These are phyloP conservation scores for Sphaerulina populicola DNA, from an alignment of 2,329 filamentous ascomycete genomes.

Conservation along the genomic window DNA sequence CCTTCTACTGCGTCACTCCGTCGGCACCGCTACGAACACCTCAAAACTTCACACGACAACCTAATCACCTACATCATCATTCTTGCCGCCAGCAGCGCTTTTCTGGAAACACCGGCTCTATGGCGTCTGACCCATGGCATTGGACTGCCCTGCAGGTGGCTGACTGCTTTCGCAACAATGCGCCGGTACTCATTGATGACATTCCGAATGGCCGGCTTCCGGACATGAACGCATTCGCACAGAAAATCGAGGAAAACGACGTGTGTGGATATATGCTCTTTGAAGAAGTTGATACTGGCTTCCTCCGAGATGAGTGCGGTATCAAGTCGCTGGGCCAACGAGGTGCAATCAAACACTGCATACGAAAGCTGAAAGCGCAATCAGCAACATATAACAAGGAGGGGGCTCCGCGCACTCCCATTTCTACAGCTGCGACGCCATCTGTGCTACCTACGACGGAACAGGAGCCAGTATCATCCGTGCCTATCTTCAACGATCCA, in stretches of 20 bases:
- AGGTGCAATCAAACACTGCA: slow-evolving; percentile 49
- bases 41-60: slow-evolving; percentile 1
- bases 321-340: slow-evolving; percentile 53
- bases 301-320: slow-evolving; percentile 49
- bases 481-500: slow-evolving; percentile 14
- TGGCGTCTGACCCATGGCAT: slow-evolving; percentile 57
- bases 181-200: slow-evolving; percentile 14
- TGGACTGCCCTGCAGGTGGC: slow-evolving; percentile 65
- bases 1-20: too few relatives aligned
- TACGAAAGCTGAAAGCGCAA: slow-evolving; percentile 44
- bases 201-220: slow-evolving; percentile 40
- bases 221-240: slow-evolving; percentile 47
- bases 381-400: slow-evolving; percentile 3
- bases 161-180: slow-evolving; percentile 52
- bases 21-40: not conserved
- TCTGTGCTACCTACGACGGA: slow-evolving; percentile 1
- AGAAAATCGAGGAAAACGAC: slow-evolving; percentile 51
- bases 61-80: slow-evolving; percentile 9
- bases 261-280: slow-evolving; percentile 60
- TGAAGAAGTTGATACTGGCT: slow-evolving; percentile 41
- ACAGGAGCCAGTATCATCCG: not conserved
- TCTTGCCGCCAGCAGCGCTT: not conserved
- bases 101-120: slow-evolving; percentile 10
- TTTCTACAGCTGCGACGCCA: slow-evolving; percentile 12
- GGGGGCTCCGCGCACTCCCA: slow-evolving; percentile 11